These are phyloP conservation scores for Jatropha curcas DNA, from an alignment of 345 rosid species.

Conservation along the genomic window DNA sequence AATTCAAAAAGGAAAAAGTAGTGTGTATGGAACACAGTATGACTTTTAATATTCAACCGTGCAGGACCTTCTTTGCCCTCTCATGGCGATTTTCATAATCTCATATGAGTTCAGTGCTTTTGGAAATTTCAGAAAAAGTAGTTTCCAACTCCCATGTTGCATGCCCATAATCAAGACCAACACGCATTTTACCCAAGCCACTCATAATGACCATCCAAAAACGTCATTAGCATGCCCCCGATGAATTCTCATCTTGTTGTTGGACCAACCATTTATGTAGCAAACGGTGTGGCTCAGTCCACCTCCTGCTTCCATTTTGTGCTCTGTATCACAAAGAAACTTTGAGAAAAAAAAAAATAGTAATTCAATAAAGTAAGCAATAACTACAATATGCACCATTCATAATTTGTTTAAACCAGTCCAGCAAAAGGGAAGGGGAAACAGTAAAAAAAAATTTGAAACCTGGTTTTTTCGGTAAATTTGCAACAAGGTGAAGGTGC, in stretches of 20 bases:
- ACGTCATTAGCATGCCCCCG: slow-evolving; percentile 1
- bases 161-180: slow-evolving; percentile 57
- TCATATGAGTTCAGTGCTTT: slow-evolving; percentile 37
- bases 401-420: not conserved
- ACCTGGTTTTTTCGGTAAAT: slow-evolving; percentile 48
- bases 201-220: slow-evolving; percentile 33
- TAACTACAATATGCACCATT: not conserved
- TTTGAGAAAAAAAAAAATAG: not conserved
- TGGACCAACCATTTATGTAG: slow-evolving; percentile 33
- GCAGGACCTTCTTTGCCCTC: slow-evolving; percentile 39
- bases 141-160: slow-evolving; percentile 60
- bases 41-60: not conserved
- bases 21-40: not conserved
- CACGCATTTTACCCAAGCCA: slow-evolving; percentile 68
- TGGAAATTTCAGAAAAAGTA: slow-evolving; percentile 38
- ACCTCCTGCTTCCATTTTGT: slow-evolving; percentile 41
- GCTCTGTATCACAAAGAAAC: slow-evolving; percentile 33
- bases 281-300: slow-evolving; percentile 51
- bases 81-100: slow-evolving; percentile 43
- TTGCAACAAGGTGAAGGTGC: slow-evolving; percentile 43
- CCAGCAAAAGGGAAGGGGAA: not conserved
- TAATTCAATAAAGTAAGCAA: slow-evolving; percentile 3
- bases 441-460: not conserved
- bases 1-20: not conserved
- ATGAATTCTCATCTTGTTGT: slow-evolving; percentile 15